Evolutionary conservation across 176 grass and related monocot genomes (phyloP), one percentile per base, ranked within the genome.

Genomic region (Poa pratensis): DNA sequence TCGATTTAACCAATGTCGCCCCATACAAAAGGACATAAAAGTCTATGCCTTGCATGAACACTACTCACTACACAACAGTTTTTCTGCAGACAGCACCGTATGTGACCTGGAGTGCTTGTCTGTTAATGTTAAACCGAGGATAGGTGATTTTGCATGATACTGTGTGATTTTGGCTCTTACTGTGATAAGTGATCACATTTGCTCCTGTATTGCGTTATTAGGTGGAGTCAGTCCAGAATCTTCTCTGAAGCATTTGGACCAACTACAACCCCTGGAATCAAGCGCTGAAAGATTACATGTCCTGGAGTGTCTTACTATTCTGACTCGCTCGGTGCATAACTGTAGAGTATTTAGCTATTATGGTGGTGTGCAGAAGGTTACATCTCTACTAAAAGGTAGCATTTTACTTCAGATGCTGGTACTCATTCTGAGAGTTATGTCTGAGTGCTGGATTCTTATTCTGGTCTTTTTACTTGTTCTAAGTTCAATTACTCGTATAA

Each of bases 301-400:
- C 80, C 81, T 97, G 82, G 90, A 93, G 49, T 97, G 92, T 83
- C 79, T 95, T 30, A 80, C 88, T 71, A 95, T 97, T 83, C 30
- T 97, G 81, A 90, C 93, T 67, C 82, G 92, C 54, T 97, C 95
- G 27, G 82, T 93, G 80, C 95, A 95, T 77, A 97, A 95, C 78
- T 97, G 92, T 77, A 94, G 84, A 90, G 92, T 88, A 90, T 97
- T 97, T 94, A 91, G 88, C 78, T 97, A 97, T 83, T 95, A 97
- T 83, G 92, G 95, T 86, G 95, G 95, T 67, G 76, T 97, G 65
- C 91, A 95, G 64, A 97, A 90, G 91, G 58, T 94, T 82, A 85
- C 80, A 88, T 92, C 91, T 88, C 87, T 97, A 83, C 57, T 97
- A 62, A 97, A 97, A 92, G 95, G 95, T 97, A 94, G 58, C 68